These are phyloP conservation scores for Diospyros kaki DNA, from an alignment of 148 eudicot genomes.

Conservation along the genomic window DNA sequence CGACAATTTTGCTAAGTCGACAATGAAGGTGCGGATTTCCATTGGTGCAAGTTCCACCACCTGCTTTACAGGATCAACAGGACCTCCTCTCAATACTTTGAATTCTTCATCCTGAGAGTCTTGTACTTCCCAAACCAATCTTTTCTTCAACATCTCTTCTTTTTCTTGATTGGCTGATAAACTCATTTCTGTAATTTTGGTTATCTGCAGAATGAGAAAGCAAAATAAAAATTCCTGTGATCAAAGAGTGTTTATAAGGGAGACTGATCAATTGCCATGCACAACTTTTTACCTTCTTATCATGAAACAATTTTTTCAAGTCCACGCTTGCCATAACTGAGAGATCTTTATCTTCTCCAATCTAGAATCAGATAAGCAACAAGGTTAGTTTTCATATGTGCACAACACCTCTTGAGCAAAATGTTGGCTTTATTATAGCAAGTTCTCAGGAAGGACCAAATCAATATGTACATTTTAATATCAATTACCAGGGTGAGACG, in stretches of 20 bases:
- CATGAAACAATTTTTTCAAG: conserved; percentile 58
- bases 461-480: too few relatives aligned
- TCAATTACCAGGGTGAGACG: too few relatives aligned
- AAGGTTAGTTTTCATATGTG: neutral
- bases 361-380: conserved; percentile 26
- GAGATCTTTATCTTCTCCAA: conserved; percentile 82
- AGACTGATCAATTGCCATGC: neutral
- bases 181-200: conserved; percentile 21
- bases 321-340: conserved; percentile 66
- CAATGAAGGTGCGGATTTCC: conserved; percentile 53
- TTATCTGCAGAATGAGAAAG: conserved; percentile 11
- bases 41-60: conserved; percentile 52
- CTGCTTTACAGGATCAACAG: conserved; percentile 41
- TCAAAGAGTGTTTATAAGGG: neutral
- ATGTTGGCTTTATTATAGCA: too few relatives aligned
- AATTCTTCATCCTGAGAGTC: conserved; percentile 22
- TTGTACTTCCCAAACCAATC: conserved; percentile 49
- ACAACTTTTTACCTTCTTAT: conserved; percentile 46
- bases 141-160: conserved; percentile 41
- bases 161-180: conserved; percentile 50
- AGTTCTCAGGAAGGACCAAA: too few relatives aligned
- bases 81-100: conserved; percentile 33
- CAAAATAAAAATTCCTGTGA: neutral
- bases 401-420: too few relatives aligned
- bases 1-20: conserved; percentile 20